These are phyloP conservation scores for Bassia scoparia DNA, from an alignment of 148 eudicot species.

Conservation along the genomic window DNA sequence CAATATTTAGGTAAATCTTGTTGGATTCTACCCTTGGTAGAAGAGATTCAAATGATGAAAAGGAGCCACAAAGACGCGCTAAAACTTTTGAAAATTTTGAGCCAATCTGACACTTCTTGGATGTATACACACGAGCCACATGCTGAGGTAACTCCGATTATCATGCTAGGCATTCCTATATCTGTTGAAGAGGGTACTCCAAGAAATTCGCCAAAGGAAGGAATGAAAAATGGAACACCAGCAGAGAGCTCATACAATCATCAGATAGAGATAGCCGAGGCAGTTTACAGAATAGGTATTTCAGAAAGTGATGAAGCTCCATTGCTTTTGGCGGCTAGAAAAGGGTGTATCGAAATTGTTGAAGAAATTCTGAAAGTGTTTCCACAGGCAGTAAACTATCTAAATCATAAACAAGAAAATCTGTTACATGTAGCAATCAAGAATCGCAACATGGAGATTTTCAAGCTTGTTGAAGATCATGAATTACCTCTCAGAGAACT, in stretches of 20 bases:
- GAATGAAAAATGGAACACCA: no score
- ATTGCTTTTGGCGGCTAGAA: slow-evolving; percentile 5
- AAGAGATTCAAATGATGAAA: background rate
- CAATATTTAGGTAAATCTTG: background rate
- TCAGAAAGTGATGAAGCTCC: slow-evolving; percentile 1
- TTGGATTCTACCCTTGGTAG: slow-evolving; percentile 5
- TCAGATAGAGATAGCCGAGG: background rate
- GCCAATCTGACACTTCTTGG: slow-evolving; percentile 10
- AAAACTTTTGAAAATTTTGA: slow-evolving; percentile 6
- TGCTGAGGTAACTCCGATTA: slow-evolving; percentile 6
- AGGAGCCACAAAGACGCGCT: background rate
- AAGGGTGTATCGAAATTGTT: slow-evolving; percentile 6
- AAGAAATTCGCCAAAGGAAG: no score
- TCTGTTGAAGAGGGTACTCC: background rate
- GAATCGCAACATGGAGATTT: background rate
- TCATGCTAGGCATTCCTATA: background rate
- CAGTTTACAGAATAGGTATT: background rate
- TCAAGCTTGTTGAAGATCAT: background rate
- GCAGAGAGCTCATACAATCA: background rate
- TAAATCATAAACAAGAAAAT: background rate
- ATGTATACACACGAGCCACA: background rate
- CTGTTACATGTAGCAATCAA: slow-evolving; percentile 9
- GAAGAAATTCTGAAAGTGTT: background rate
- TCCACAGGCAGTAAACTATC: slow-evolving; percentile 13
- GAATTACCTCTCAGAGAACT: background rate